phyloP scores from a whole-genome alignment of 176 grass and related monocot species.

The Triticum turgidum region DNA sequence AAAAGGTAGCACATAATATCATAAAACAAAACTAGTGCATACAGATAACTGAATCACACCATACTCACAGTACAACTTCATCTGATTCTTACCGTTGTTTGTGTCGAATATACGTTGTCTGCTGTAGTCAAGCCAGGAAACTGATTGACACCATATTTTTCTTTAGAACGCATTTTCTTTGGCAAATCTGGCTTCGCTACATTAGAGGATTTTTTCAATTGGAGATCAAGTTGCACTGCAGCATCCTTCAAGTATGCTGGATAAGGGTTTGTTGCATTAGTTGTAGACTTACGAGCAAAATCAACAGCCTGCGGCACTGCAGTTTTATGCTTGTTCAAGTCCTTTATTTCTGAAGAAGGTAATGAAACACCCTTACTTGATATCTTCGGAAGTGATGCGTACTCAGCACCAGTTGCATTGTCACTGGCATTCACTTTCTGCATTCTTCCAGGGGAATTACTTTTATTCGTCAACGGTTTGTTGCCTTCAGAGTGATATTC shows the following conservation, averaged over 20 bases:
- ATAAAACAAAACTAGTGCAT: constrained; percentile 12
- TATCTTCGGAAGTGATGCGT: constrained; percentile 27
- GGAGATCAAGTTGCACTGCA: constrained; percentile 39
- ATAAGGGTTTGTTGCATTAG: constrained; percentile 36
- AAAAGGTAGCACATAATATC: constrained; percentile 34
- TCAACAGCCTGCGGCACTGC: neutral
- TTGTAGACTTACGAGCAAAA: constrained; percentile 29
- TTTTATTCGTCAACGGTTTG: constrained; percentile 35
- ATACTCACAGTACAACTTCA: constrained; percentile 5
- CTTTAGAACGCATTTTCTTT: constrained; percentile 30
- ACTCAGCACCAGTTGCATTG: constrained; percentile 18
- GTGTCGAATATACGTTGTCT: constrained; percentile 41
- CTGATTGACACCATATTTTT: constrained; percentile 35
- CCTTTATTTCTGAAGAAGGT: constrained; percentile 41
- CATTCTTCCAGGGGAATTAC: constrained; percentile 5
- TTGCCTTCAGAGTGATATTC: constrained; percentile 41
- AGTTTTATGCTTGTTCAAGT: constrained; percentile 47
- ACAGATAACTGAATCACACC: neutral
- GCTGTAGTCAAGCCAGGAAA: constrained; percentile 42
- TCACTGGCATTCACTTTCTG: constrained; percentile 45
- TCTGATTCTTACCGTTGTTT: constrained; percentile 41
- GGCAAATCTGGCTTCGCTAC: constrained; percentile 35
- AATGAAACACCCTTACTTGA: constrained; percentile 46
- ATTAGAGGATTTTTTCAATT: constrained; percentile 42
- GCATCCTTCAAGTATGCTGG: constrained; percentile 40